Evolutionary conservation across 2,329 filamentous ascomycete genomes (phyloP).

Genomic region (Fusarium keratoplasticum): DNA sequence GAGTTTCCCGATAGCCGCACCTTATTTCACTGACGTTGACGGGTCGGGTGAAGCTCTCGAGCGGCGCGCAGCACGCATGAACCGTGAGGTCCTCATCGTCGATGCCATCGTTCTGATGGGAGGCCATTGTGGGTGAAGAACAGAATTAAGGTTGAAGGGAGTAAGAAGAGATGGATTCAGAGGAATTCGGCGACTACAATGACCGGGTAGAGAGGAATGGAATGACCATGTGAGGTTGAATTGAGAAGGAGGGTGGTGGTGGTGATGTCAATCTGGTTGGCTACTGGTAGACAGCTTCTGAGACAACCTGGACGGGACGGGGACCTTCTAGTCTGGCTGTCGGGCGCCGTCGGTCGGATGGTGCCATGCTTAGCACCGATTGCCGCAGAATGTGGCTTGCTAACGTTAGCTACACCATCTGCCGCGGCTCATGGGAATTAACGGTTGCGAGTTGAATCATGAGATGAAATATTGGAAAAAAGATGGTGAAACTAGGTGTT

Average conservation of each 20-base stretch:
- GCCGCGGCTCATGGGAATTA: background rate
- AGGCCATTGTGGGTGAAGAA: slow-evolving; percentile 21
- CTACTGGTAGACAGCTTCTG: background rate
- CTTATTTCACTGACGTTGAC: slow-evolving; percentile 58
- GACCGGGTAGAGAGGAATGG: background rate
- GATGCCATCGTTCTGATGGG: slow-evolving; percentile 22
- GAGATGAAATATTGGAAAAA: background rate
- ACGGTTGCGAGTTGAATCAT: background rate
- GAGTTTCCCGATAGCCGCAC: slow-evolving; percentile 40
- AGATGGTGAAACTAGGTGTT: background rate
- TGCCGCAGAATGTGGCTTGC: slow-evolving; percentile 19
- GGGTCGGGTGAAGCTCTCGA: slow-evolving; percentile 54
- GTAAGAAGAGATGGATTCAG: background rate
- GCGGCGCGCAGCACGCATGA: slow-evolving; percentile 54
- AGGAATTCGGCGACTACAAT: background rate
- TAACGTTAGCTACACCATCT: background rate
- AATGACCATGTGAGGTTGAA: background rate
- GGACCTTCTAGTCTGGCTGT: background rate
- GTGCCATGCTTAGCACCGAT: slow-evolving; percentile 21
- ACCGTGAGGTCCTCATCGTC: slow-evolving; percentile 50
- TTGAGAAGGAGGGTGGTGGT: slow-evolving; percentile 16
- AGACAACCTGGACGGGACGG: background rate
- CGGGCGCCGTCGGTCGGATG: slow-evolving; percentile 28
- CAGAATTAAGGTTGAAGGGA: background rate
- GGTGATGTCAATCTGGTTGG: slow-evolving; percentile 20